These are phyloP conservation scores for Chytridium lagenaria DNA, from an alignment of 371 early-diverging fungal genomes.

Conservation along the genomic window DNA sequence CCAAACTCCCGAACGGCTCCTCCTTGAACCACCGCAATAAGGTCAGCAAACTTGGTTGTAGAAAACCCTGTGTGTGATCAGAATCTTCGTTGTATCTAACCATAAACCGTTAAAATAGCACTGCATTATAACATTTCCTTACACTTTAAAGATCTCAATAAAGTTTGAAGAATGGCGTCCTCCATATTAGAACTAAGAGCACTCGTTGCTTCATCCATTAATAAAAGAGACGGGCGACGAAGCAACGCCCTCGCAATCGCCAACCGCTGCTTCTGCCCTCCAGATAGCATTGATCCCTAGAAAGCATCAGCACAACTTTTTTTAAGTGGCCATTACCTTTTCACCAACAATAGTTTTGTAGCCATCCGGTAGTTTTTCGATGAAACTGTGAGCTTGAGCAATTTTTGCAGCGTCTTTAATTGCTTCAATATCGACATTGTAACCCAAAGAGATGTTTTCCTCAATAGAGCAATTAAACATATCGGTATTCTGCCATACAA, in stretches of 20 bases:
- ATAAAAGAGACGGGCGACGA: constrained; percentile 46
- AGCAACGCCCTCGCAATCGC: constrained; percentile 55
- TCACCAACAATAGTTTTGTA: constrained; percentile 82
- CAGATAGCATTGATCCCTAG: constrained; percentile 42
- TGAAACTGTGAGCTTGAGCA: constrained; percentile 77
- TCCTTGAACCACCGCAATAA: constrained; percentile 60
- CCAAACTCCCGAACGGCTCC: constrained; percentile 48
- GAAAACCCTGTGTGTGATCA: constrained; percentile 87
- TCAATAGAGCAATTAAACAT: constrained; percentile 79
- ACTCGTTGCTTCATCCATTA: constrained; percentile 67
- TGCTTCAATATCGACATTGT: constrained; percentile 37
- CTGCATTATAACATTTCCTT: too few species aligned
- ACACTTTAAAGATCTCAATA: not conserved
- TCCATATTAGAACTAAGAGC: constrained; percentile 26
- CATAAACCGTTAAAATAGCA: too few species aligned
- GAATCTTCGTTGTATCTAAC: constrained; percentile 80
- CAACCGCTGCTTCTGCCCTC: constrained; percentile 56
- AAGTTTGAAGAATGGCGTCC: not conserved
- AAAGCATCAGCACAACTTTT: too few species aligned
- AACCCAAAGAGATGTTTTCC: constrained; percentile 76
- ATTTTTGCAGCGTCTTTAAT: constrained; percentile 64
- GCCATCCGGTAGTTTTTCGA: constrained; percentile 70
- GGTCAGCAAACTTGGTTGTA: constrained; percentile 74
- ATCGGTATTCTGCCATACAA: constrained; percentile 87
- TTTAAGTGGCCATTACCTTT: constrained; percentile 30